These are phyloP conservation scores for Lactarius hatsudake DNA, from an alignment of 768 basidiomycete species.

Conservation along the genomic window DNA sequence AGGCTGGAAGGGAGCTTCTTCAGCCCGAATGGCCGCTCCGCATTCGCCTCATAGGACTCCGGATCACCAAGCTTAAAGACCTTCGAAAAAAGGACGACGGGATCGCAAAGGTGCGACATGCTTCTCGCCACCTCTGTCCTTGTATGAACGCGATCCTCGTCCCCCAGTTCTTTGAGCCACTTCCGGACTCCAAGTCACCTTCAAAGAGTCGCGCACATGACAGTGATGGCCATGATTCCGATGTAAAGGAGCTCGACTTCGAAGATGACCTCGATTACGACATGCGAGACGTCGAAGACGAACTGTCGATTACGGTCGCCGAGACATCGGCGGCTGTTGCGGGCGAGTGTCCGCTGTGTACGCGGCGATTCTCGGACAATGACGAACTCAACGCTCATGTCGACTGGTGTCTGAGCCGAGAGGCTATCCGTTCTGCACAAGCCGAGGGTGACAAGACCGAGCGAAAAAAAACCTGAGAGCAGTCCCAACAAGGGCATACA, in stretches of 20 bases:
- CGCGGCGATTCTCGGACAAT: conserved; percentile 66
- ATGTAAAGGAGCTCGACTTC: conserved; percentile 49
- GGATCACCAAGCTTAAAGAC: conserved; percentile 89
- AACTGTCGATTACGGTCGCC: background rate
- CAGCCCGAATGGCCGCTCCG: conserved; percentile 75
- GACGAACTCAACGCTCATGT: conserved; percentile 80
- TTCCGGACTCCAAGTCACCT: conserved; percentile 32
- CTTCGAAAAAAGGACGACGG: conserved; percentile 50
- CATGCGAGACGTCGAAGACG: conserved; percentile 6
- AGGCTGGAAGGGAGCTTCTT: conserved; percentile 80
- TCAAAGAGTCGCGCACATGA: conserved; percentile 41
- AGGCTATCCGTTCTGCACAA: conserved; percentile 73
- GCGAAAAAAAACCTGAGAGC: background rate
- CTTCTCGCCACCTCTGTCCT: background rate
- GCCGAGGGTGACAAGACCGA: conserved; percentile 27
- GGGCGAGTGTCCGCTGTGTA: conserved; percentile 70
- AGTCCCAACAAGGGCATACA: background rate
- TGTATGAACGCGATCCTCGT: background rate
- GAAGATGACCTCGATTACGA: conserved; percentile 11
- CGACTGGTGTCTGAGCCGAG: conserved; percentile 82
- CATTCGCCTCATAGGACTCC: conserved; percentile 82
- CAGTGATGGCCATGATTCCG: conserved; percentile 35
- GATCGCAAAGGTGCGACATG: conserved; percentile 66
- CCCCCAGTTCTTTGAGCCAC: conserved; percentile 56
- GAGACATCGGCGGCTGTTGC: conserved; percentile 22